phyloP scores from a whole-genome alignment of 129 eudicot genomes.

The Dittrichia graveolens region DNA sequence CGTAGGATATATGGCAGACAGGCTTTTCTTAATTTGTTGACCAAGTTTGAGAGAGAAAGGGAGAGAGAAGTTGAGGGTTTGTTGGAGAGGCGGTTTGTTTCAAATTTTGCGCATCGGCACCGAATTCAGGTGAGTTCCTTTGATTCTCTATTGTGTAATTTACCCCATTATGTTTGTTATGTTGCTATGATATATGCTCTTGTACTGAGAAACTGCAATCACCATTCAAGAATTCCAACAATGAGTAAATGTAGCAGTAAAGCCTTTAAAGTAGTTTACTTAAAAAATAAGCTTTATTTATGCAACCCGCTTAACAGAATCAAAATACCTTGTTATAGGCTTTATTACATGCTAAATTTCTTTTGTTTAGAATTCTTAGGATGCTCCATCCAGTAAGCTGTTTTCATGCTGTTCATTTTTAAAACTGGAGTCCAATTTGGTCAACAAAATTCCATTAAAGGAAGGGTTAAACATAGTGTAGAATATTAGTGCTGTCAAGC shows the following conservation, averaged over 20 bases:
- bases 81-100: slow-evolving; percentile 52
- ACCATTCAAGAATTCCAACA: neutral
- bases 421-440: neutral
- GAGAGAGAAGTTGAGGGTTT: slow-evolving; percentile 55
- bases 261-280: neutral
- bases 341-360: neutral
- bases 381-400: neutral
- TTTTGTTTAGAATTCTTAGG: neutral
- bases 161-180: slow-evolving; percentile 5
- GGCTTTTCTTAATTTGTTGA: slow-evolving; percentile 72
- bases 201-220: neutral
- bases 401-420: neutral
- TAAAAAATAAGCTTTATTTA: neutral
- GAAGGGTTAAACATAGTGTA: neutral
- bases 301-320: neutral
- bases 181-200: slow-evolving; percentile 11
- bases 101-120: slow-evolving; percentile 70
- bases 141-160: neutral
- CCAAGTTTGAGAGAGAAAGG: slow-evolving; percentile 59
- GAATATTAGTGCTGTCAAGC: neutral
- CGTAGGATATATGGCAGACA: slow-evolving; percentile 77
- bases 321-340: neutral
- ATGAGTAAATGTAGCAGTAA: slow-evolving; percentile 1
- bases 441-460: neutral
- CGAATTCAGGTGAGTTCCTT: slow-evolving; percentile 75